These are phyloP conservation scores for Lanmaoa rubissima DNA, from an alignment of 768 basidiomycete genomes.

Conservation along the genomic window DNA sequence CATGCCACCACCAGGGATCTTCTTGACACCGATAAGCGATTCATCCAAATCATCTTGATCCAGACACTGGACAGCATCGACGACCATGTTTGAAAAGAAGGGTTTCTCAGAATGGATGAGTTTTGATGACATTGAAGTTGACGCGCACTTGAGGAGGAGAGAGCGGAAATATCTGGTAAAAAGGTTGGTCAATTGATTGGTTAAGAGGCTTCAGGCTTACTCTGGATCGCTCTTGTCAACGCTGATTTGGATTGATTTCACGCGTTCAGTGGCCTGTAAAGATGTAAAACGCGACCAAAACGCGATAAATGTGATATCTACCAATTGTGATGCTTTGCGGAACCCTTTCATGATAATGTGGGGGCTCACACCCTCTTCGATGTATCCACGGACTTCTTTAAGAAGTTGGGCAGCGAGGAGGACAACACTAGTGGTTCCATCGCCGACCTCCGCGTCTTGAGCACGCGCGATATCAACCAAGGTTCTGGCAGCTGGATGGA, in stretches of 20 bases:
- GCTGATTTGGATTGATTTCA: conserved; percentile 85
- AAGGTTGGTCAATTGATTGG: conserved; percentile 5
- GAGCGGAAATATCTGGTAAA: conserved; percentile 80
- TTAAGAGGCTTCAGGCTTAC: conserved; percentile 47
- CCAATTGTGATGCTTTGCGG: conserved; percentile 81
- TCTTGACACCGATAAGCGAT: conserved; percentile 94
- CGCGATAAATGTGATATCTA: conserved; percentile 37
- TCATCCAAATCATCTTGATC: conserved; percentile 95
- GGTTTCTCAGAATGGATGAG: conserved; percentile 98
- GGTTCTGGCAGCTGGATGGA: conserved; percentile 97
- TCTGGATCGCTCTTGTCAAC: conserved; percentile 88
- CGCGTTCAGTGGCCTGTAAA: conserved; percentile 74
- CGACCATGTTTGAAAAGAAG: conserved; percentile 98
- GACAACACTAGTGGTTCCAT: conserved; percentile 96
- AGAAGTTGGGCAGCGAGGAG: conserved; percentile 91
- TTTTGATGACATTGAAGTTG: conserved; percentile 99
- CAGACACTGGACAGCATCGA: conserved; percentile 90
- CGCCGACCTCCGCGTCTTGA: conserved; percentile 97
- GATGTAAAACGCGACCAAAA: conserved; percentile 9
- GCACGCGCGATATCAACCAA: conserved; percentile 97
- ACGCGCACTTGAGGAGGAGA: conserved; percentile 92
- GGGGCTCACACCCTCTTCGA: conserved; percentile 96
- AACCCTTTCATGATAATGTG: conserved; percentile 98
- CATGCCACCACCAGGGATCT: conserved; percentile 96
- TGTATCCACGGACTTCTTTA: conserved; percentile 86